Conservation (phyloP, 176 grass and related monocot species). For the Phragmites australis region DNA sequence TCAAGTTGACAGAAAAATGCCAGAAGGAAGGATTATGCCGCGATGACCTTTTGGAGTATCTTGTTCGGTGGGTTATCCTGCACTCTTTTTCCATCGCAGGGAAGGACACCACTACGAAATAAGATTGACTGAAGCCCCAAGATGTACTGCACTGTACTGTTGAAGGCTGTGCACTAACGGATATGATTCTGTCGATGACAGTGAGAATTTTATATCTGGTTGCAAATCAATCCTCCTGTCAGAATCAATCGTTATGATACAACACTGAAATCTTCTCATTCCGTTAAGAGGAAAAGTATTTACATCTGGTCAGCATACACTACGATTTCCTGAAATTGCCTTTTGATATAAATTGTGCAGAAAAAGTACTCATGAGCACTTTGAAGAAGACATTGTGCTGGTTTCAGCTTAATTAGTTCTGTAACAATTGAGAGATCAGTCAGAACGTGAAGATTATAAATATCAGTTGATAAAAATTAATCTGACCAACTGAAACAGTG, state of each 20-base stretch:
- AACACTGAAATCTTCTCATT: background rate
- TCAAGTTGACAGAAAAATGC: conserved; percentile 51
- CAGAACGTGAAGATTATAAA: background rate
- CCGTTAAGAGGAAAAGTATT: background rate
- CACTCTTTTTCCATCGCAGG: background rate
- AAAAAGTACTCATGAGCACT: background rate
- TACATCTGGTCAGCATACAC: too few relatives aligned
- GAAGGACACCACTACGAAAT: background rate
- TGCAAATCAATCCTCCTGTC: background rate
- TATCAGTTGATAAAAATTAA: background rate
- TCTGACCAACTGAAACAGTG: background rate
- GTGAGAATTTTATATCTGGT: background rate
- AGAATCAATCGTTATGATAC: background rate
- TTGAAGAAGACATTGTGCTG: background rate
- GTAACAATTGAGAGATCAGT: background rate
- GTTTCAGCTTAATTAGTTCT: background rate
- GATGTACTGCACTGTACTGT: background rate
- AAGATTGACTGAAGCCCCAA: background rate
- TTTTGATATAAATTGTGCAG: background rate
- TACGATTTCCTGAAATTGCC: background rate
- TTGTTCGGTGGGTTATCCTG: conserved; percentile 14
- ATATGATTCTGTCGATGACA: background rate
- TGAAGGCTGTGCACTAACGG: background rate
- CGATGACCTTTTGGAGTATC: conserved; percentile 12
- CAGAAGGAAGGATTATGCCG: conserved; percentile 44